Evolutionary conservation across 441 rosid species (phyloP), one percentile per base, ranked within the genome.

Genomic region (Raphanus hybrid): DNA sequence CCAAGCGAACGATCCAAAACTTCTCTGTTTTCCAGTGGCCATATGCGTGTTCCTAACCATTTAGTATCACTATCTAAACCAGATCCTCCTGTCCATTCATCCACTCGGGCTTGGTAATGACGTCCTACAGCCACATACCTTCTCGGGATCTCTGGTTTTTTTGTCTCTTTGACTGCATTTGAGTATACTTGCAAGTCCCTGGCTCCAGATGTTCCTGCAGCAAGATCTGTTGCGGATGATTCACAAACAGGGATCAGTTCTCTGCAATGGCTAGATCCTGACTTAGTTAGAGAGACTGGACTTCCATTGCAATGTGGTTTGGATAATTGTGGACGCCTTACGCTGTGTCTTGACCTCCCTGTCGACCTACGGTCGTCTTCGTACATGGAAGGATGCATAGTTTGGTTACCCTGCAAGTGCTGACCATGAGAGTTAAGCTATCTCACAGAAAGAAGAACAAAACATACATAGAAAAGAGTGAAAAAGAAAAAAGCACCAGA

Each of bases 21-120:
- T 63, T 83, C 75, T 48, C 62, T 71, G 7, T 50, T 64, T 35
- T 64, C 75, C 65, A 68, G 23, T 57, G 88, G 88, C 89, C 90
- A 89, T 26, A 68, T n/a, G 12, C 62, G 55, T 3, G 82, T 82
- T 63, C 93, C 91, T 57, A 85, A 77, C 93, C 93, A 89, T 73
- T 84, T 89, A 9, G 79, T 37, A 75, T 87, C 90, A 62, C 87
- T 81, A 43, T 80, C 81, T 43, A 73, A 63, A 73, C 64, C 72
- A 1, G 77, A 8, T 50, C 79, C 87, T 62, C 79, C 87, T 58
- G 83, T 80, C 90, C 91, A 87, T 66, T 84, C 81, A 15, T 87
- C 87, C 52, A 89, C 84, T 58, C 58, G 62, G 11, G 88, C 91
- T 84, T 89, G 93, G 83, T 64, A 85, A 67, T 10, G 70, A 70